phyloP scores from a whole-genome alignment of 352 stramenopile species.

The Pythium monospermum region DNA sequence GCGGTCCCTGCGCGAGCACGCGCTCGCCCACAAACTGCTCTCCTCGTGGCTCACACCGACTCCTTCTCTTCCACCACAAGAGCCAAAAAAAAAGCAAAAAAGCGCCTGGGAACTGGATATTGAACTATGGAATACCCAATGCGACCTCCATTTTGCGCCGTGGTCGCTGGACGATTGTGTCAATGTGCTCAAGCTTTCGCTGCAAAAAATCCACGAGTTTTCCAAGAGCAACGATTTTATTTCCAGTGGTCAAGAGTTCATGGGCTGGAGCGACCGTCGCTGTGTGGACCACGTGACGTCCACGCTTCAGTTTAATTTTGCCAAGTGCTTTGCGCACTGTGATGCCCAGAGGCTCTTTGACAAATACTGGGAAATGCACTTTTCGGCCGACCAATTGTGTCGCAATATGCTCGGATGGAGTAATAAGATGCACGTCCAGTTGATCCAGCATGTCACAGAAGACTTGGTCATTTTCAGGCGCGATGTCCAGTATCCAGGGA shows the following conservation, averaged over 20 bases:
- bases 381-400: conserved; percentile 23
- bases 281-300: conserved; percentile 18
- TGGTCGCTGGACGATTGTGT: conserved; percentile 22
- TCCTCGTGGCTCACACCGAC: conserved; percentile 19
- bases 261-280: conserved; percentile 22
- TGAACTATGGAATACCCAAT: conserved; percentile 22
- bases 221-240: conserved; percentile 20
- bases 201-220: conserved; percentile 23
- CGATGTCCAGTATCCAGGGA: conserved; percentile 23
- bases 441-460: conserved; percentile 23
- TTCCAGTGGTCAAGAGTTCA: conserved; percentile 22
- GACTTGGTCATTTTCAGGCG: conserved; percentile 23
- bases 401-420: conserved; percentile 25
- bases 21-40: conserved; percentile 22
- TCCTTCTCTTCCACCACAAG: too few relatives aligned
- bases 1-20: conserved; percentile 19
- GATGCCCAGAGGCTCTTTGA: conserved; percentile 24
- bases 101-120: conserved; percentile 21
- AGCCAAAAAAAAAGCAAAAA: too few relatives aligned
- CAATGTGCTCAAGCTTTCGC: conserved; percentile 20
- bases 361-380: conserved; percentile 27
- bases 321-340: conserved; percentile 22
- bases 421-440: conserved; percentile 25
- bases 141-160: conserved; percentile 10
- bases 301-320: conserved; percentile 27